Conservation (phyloP, 257 asterid genomes). For the Leptodermis oblonga region DNA sequence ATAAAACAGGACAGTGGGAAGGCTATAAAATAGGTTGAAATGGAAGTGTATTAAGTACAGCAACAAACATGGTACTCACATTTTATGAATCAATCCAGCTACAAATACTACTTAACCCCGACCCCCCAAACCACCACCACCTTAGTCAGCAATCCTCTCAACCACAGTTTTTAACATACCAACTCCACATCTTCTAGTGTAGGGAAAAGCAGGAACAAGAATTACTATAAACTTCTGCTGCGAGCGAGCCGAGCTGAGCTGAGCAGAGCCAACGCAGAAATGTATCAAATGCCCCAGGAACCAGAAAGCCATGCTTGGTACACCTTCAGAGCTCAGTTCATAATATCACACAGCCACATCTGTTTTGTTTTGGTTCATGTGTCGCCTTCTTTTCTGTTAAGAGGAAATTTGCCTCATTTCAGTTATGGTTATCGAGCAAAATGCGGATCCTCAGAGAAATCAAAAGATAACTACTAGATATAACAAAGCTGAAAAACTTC, state of each 20-base stretch:
- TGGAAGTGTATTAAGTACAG: slow-evolving; percentile 6
- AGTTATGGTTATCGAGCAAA: background rate
- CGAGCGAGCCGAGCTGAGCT: background rate
- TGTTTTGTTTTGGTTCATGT: slow-evolving; percentile 46
- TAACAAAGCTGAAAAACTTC: background rate
- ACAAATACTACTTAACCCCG: background rate
- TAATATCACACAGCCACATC: slow-evolving; percentile 68
- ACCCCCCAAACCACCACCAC: no score
- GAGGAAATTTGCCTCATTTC: background rate
- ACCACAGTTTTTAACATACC: slow-evolving; percentile 7
- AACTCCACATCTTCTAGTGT: slow-evolving; percentile 8
- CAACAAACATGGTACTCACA: slow-evolving; percentile 4
- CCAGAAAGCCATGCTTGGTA: slow-evolving; percentile 23
- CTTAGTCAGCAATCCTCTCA: background rate
- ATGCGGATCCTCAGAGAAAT: background rate
- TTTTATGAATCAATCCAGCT: background rate
- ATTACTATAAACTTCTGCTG: slow-evolving; percentile 1
- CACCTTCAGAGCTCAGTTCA: slow-evolving; percentile 34
- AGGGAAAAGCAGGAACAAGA: background rate
- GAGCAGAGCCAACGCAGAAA: background rate
- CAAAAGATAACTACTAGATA: background rate
- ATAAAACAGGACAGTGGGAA: slow-evolving; percentile 8
- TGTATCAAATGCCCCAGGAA: slow-evolving; percentile 5
- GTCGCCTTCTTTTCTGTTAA: slow-evolving; percentile 49
- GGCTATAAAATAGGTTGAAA: background rate